Base-by-base conservation (phyloP, 306 rosid species). In the Alnus glutinosa region DNA sequence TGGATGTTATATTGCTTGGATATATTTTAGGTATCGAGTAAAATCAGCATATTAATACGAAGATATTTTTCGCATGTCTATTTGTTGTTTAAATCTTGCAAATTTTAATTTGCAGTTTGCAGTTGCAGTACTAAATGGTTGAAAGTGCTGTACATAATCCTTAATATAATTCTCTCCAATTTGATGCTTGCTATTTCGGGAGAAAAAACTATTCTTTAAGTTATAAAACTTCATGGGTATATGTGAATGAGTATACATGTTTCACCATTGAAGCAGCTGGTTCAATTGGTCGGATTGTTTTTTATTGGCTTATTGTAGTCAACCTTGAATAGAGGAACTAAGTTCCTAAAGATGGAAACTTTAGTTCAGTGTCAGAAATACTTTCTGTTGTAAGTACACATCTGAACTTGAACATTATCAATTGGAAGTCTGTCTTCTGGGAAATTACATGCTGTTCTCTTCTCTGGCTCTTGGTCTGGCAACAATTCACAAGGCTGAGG, bases 401-500 rank as follows among this genome's bases (percentile, higher is more conserved):
- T 73, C 81, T 83, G 93, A 69, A 87, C 72, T 81, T 82, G 49
- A 58, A 90, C 62, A 66, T 85, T 75, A 54, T 92, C 90, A 1
- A 84, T 82, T 11, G 90, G 89, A 76, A 86, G 73, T 16, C 68
- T 48, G 1, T 87, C 90, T 71, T 89, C 88, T 36, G 94, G 97
- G 83, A 87, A 90, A 44, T 77, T 78, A 64, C 92, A 92, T 50
- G 69, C 54, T 51, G 64, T 81, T 8, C 57, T 13, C 37, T 75
- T 83, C 74, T 74, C 82, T 15, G 73, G 78, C 49, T 86, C 92
- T 70, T 90, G 91, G 54, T 83, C 91, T 37, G 82, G 76, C 83
- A 92, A 82, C 62, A 85, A 87, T 34, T 57, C 77, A 79, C 97
- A 92, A 2, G 97, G 89, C 59, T 4, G 63, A 9, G 97, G 95